Conservation (phyloP, 495 filamentous ascomycete species). For the Daldinia childiae region DNA sequence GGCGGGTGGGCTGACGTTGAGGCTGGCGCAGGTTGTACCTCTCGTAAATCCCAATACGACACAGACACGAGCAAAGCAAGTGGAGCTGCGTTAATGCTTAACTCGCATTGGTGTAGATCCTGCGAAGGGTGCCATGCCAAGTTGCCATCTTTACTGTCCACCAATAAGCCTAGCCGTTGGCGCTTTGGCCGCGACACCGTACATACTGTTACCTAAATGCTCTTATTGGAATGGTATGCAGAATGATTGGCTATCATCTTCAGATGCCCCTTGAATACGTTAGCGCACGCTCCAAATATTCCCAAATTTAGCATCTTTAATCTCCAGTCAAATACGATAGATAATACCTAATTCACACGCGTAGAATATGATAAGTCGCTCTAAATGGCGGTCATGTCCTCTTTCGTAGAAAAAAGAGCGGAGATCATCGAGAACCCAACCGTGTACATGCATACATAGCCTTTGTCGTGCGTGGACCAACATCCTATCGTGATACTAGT, state of each 20-base stretch:
- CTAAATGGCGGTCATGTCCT: slow-evolving; percentile 15
- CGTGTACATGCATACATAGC: not conserved
- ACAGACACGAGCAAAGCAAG: slow-evolving; percentile 34
- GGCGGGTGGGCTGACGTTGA: slow-evolving; percentile 41
- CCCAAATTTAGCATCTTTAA: slow-evolving; percentile 40
- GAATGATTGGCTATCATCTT: slow-evolving; percentile 31
- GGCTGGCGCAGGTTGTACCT: slow-evolving; percentile 36
- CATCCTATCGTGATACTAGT: slow-evolving; percentile 9
- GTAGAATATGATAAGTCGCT: slow-evolving; percentile 9
- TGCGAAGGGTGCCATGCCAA: slow-evolving; percentile 17
- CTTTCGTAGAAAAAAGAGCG: slow-evolving; percentile 1
- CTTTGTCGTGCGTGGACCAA: not conserved
- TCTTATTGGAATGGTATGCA: slow-evolving; percentile 17
- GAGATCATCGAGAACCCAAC: not conserved
- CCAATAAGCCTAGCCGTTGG: slow-evolving; percentile 28
- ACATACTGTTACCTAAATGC: slow-evolving; percentile 34
- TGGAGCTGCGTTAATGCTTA: slow-evolving; percentile 12
- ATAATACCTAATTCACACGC: slow-evolving; percentile 17
- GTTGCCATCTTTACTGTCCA: slow-evolving; percentile 6
- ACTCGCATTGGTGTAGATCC: slow-evolving; percentile 34
- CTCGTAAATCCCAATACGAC: slow-evolving; percentile 36
- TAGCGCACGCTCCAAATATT: slow-evolving; percentile 27
- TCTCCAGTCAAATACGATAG: slow-evolving; percentile 41
- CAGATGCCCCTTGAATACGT: slow-evolving; percentile 15
- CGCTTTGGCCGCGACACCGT: slow-evolving; percentile 20